Evolutionary conservation across 1,284 basidiomycete genomes (phyloP), one percentile per base, ranked within the genome.

Genomic region (Wolfiporia cocos): DNA sequence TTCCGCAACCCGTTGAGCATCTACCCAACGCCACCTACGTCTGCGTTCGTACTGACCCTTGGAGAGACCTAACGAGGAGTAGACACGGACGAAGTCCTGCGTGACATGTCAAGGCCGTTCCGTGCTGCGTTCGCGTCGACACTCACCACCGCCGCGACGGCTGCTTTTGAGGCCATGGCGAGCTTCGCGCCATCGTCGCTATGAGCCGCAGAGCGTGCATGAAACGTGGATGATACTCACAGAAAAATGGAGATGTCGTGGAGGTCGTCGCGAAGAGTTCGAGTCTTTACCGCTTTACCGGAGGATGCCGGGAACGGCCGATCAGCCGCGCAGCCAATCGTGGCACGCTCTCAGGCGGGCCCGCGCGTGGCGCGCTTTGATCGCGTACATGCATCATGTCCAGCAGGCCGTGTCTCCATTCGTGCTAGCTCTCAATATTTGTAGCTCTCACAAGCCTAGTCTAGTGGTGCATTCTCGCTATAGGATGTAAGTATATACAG

Each of bases 71-170:
- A 96, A 81, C 53, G 86, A 83, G 48, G 82, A 74, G 70, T 94
- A 93, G 63, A 97, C 82, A 65, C 91, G 88, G 64, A 89, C 71
- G 71, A 93, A 96, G 71, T 96, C 92, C 90, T 94, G 58, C 39
- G 49, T 30, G 44, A 36, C 34, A 44, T 19, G 37, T 48, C 49
- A 50, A 47, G 43, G n/a, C 15, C 6, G 17, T 10, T 22, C 20
- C 10, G 20, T 11, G 20, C 9, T 15, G 15, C 21, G 9, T 36
- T 9, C 32, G 32, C 34, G 7, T 7, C 14, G 34, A 11, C 15
- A 52, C 57, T 73, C 76, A 91, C 89, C 59, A 92, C 78, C 65
- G 82, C 82, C 54, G 79, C 81, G 49, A 75, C 71, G 56, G 82
- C 83, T 74, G 78, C 76, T 81, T 85, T 90, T 59, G 86, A 78